Evolutionary conservation across 1,284 basidiomycete genomes (phyloP).

Genomic region (Agroathelia rolfsii): DNA sequence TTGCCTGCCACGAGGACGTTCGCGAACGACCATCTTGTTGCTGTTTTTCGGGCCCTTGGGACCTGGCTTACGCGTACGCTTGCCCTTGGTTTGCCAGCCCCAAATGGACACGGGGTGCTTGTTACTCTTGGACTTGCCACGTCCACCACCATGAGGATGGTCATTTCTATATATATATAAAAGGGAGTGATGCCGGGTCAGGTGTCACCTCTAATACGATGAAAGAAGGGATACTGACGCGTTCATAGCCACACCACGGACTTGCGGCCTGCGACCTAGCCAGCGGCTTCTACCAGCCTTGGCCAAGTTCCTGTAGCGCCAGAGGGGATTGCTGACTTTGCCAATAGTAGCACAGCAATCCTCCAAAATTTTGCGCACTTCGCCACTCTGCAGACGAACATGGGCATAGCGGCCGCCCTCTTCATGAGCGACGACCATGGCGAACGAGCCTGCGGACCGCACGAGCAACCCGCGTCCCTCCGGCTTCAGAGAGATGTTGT

Average conservation of each 20-base stretch:
- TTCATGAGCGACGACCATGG: slow-evolving; percentile 73
- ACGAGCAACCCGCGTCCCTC: slow-evolving; percentile 77
- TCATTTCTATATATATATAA: slow-evolving; percentile 47
- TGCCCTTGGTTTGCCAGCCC: slow-evolving; percentile 89
- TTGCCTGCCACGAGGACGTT: slow-evolving; percentile 80
- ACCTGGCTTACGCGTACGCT: slow-evolving; percentile 85
- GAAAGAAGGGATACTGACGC: slow-evolving; percentile 42
- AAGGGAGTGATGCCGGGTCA: slow-evolving; percentile 2
- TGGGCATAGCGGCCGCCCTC: slow-evolving; percentile 66
- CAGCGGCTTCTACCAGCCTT: slow-evolving; percentile 90
- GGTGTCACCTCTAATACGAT: background rate
- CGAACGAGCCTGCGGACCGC: slow-evolving; percentile 84
- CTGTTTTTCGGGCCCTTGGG: slow-evolving; percentile 80
- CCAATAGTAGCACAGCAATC: slow-evolving; percentile 88
- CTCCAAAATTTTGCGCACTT: slow-evolving; percentile 79
- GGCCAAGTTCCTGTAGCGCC: slow-evolving; percentile 78
- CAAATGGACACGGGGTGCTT: slow-evolving; percentile 86
- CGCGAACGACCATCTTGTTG: slow-evolving; percentile 90
- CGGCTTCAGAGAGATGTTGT: slow-evolving; percentile 75
- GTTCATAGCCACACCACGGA: slow-evolving; percentile 98
- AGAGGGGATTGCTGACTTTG: slow-evolving; percentile 85
- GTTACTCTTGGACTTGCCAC: slow-evolving; percentile 96
- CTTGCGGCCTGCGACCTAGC: slow-evolving; percentile 81
- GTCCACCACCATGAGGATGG: slow-evolving; percentile 96
- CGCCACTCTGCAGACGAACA: slow-evolving; percentile 85